Conservation (phyloP, 139 green algal genomes). For the Marvania coccoides region DNA sequence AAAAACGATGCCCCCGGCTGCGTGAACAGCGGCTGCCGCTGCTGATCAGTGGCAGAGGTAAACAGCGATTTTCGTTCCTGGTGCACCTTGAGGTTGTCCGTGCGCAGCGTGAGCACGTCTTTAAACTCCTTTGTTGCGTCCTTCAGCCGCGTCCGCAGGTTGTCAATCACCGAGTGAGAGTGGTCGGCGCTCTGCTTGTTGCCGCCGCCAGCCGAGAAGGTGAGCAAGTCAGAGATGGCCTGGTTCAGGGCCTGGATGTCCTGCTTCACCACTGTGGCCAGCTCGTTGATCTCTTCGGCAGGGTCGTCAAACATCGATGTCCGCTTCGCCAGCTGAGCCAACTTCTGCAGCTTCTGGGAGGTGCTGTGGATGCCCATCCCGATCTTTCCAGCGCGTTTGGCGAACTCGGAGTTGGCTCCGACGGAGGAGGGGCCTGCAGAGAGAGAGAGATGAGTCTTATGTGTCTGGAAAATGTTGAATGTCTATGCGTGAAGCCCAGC, state of each 20-base stretch:
- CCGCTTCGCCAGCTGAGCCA: conserved; percentile 89
- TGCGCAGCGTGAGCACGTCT: conserved; percentile 87
- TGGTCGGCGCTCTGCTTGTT: conserved; percentile 83
- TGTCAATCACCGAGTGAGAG: conserved; percentile 84
- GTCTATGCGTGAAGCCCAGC: not conserved
- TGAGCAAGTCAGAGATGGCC: conserved; percentile 68
- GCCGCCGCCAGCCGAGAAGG: conserved; percentile 26
- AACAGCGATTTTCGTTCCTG: conserved; percentile 79
- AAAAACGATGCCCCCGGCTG: conserved; percentile 18
- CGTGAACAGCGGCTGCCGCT: conserved; percentile 13
- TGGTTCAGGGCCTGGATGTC: conserved; percentile 83
- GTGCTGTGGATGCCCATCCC: conserved; percentile 90
- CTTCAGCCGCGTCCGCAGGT: conserved; percentile 68
- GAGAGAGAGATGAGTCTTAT: no score
- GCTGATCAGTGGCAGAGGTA: conserved; percentile 26
- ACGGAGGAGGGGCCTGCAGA: conserved; percentile 3
- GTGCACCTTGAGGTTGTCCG: conserved; percentile 82
- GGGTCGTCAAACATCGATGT: conserved; percentile 97
- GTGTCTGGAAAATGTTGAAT: no score
- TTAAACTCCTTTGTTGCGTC: conserved; percentile 86
- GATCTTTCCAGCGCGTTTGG: conserved; percentile 71
- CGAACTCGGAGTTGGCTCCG: conserved; percentile 73
- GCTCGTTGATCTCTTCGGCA: conserved; percentile 83
- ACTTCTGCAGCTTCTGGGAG: conserved; percentile 82
- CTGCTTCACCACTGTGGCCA: conserved; percentile 80